Conservation (phyloP, 805 yeast genomes). For the Ogataea pignaliae region DNA sequence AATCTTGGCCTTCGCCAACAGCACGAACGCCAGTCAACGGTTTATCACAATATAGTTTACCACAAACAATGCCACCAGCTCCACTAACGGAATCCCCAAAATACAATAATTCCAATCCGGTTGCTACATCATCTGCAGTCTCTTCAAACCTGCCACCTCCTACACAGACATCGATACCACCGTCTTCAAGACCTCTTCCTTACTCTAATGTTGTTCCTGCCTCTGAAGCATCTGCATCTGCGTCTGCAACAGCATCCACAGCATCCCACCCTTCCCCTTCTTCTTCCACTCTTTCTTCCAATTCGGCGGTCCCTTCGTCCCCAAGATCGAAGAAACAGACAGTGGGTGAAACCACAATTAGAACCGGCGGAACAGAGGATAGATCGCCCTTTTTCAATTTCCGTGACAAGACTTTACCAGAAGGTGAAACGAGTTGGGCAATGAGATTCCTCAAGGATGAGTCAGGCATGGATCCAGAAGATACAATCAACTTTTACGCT, state of each 20-base stretch:
- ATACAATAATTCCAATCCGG: neutral
- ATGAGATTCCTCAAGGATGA: neutral
- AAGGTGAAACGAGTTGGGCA: too few species aligned
- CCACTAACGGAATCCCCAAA: neutral
- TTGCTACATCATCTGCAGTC: neutral
- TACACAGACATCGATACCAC: too few species aligned
- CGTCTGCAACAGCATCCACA: neutral
- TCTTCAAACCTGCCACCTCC: neutral
- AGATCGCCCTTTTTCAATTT: neutral
- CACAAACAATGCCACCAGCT: too few species aligned
- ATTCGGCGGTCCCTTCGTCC: too few species aligned
- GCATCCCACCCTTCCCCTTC: neutral
- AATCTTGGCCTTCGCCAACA: conserved; percentile 5
- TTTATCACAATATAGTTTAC: too few species aligned
- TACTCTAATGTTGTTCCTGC: too few species aligned
- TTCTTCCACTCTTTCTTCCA: neutral
- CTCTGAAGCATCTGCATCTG: neutral
- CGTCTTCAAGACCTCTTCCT: too few species aligned
- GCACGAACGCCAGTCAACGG: too few species aligned
- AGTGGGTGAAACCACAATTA: too few species aligned
- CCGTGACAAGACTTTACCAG: too few species aligned
- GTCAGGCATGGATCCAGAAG: conserved; percentile 27
- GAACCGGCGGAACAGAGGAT: too few species aligned
- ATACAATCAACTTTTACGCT: conserved; percentile 36
- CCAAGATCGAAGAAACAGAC: too few species aligned